phyloP scores from a whole-genome alignment of 495 filamentous ascomycete genomes.

The Friedmanniomyces endolithicus region DNA sequence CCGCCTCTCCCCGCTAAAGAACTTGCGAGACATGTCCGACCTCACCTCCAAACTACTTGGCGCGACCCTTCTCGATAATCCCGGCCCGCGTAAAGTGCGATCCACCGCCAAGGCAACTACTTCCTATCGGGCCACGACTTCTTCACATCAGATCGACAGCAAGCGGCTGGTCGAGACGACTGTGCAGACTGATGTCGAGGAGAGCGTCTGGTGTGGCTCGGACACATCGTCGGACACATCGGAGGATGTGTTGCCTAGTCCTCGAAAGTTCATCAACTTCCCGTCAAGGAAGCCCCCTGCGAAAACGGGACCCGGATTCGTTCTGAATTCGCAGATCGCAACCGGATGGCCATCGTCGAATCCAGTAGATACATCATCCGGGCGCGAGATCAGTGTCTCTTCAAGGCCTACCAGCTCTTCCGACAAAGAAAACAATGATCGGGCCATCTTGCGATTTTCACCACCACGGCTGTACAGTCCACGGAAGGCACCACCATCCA shows the following conservation, averaged over 20 bases:
- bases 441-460: constrained; percentile 17
- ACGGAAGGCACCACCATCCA: constrained; percentile 11
- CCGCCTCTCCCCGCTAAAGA: not conserved
- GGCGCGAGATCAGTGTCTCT: not conserved
- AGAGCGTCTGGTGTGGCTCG: constrained; percentile 24
- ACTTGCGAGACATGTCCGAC: not conserved
- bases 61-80: not conserved
- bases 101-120: not conserved
- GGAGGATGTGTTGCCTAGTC: constrained; percentile 20
- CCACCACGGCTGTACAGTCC: constrained; percentile 25
- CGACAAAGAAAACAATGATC: constrained; percentile 19
- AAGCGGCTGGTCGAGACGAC: not conserved
- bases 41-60: not conserved
- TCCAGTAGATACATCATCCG: not conserved
- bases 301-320: not conserved
- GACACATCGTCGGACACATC: constrained; percentile 1
- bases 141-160: not conserved
- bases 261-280: constrained; percentile 9
- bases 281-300: not conserved
- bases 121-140: too few species aligned
- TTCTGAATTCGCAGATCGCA: too few species aligned
- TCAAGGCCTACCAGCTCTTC: constrained; percentile 22
- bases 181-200: constrained; percentile 15
- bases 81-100: not conserved
- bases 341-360: not conserved